Base-by-base conservation (phyloP, 2,329 filamentous ascomycete genomes). In the Dryadomyces quercus-mongolicae region DNA sequence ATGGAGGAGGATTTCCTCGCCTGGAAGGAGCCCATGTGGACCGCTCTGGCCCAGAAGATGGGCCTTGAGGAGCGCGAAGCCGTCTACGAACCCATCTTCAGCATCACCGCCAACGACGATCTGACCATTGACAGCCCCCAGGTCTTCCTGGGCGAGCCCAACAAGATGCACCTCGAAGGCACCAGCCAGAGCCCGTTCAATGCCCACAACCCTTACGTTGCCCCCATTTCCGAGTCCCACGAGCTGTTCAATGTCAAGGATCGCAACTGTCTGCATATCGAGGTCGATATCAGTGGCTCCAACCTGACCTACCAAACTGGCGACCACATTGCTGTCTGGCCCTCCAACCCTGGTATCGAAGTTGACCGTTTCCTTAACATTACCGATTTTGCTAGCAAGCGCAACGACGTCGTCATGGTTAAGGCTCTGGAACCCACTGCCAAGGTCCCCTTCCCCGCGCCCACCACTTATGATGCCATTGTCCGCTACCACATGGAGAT, bases 1-100 rank as follows among this genome's bases (percentile, higher is more conserved):
- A 98, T 98, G 94, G 93, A 98, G 73, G 94, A 98, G 73, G 94
- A 98, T 65, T 98, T 97, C 70, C 74, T 98, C 64, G 88, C 92
- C 60, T 98, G 93, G 93, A 98, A 98, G 74, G 93, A 98, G 65
- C 91, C 91, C 58, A 98, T 98, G 93, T 98, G 94, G 93, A 75
- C 80, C 63, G 87, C 86, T 57, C 76, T 98, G 53, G 77, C 86
- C 22, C 80, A 88, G 60, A 83, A 88, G 66, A 88, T 98, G 85
- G 81, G 81, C 53, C 74, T 98, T 54, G 87, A 97, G 70, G 93
- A 98, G 72, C 90, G 93, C 56, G 94, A 98, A 68, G 88, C 91
- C 58, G 84, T 95, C 57, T 98, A 97, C 68, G 94, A 98, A 68
- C 89, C 93, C 51, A 83, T 91, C 55, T 96, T 96, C 67, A 82